These are phyloP conservation scores for Blastobotrys malaysiensis DNA, from an alignment of 1,139 yeast genomes.

Conservation along the genomic window DNA sequence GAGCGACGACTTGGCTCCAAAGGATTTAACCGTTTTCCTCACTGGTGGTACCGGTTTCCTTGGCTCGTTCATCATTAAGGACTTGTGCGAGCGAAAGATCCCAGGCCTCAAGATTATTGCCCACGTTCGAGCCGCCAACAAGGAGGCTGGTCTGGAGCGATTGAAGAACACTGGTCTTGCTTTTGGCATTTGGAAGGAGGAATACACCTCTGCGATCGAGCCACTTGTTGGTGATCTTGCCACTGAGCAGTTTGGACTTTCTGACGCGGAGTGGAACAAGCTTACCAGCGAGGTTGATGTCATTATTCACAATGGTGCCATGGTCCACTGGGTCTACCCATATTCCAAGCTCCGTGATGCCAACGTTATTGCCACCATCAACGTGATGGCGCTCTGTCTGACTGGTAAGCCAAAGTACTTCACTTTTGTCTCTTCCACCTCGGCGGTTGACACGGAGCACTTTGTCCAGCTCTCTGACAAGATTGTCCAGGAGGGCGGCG, in stretches of 20 bases:
- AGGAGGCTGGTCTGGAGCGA: conserved; percentile 67
- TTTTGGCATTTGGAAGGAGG: conserved; percentile 79
- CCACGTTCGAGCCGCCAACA: conserved; percentile 81
- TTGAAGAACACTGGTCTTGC: conserved; percentile 70
- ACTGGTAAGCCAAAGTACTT: conserved; percentile 80
- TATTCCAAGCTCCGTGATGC: conserved; percentile 87
- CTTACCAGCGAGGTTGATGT: conserved; percentile 65
- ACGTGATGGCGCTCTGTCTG: conserved; percentile 72
- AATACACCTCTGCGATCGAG: conserved; percentile 52
- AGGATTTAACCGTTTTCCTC: conserved; percentile 60
- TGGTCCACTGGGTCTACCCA: conserved; percentile 98
- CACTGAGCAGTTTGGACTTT: conserved; percentile 62
- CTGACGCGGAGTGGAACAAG: conserved; percentile 49
- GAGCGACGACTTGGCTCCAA: conserved; percentile 34
- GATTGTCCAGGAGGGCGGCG: conserved; percentile 54
- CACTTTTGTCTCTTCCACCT: conserved; percentile 92
- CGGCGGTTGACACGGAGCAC: conserved; percentile 80
- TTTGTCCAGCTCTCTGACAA: conserved; percentile 74
- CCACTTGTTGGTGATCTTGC: conserved; percentile 83
- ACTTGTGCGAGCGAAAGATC: conserved; percentile 53
- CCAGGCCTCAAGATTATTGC: conserved; percentile 58
- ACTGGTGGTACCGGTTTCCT: conserved; percentile 97
- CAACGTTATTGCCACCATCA: conserved; percentile 82
- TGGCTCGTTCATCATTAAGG: conserved; percentile 82
- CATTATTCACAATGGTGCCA: conserved; percentile 92